Percentiles rank a stretch among this genome's conserved stretches.
phyloP scores from a whole-genome alignment of 352 stramenopile species.

The Phytopythium boreale region DNA sequence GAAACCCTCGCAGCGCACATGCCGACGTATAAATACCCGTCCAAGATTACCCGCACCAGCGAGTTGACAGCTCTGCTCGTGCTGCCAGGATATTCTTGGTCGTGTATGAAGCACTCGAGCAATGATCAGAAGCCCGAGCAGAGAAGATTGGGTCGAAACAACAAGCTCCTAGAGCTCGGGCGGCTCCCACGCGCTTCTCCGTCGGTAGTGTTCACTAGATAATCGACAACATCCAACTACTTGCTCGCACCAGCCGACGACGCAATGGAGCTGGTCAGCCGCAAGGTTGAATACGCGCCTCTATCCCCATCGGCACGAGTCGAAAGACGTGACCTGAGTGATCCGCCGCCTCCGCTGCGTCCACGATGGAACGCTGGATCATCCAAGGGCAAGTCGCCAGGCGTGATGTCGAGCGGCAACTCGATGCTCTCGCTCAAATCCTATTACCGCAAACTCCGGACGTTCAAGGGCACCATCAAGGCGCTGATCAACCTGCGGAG shows the following conservation, averaged over 20 bases:
- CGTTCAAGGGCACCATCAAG: conserved; percentile 67
- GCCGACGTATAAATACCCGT: not conserved
- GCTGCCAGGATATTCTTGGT: not conserved
- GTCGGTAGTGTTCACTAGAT: not conserved
- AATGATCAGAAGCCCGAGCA: not conserved
- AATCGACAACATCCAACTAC: not conserved
- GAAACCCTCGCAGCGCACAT: not conserved
- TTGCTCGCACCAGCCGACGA: not conserved
- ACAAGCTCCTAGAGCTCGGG: not conserved
- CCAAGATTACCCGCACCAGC: not conserved
- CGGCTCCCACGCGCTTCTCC: not conserved
- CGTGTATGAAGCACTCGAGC: not conserved
- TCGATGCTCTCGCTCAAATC: conserved; percentile 64
- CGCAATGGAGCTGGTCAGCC: conserved; percentile 2
- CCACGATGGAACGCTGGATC: conserved; percentile 25
- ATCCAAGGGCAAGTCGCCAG: conserved; percentile 3
- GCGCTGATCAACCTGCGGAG: conserved; percentile 56
- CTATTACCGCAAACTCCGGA: conserved; percentile 65
- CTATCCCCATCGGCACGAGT: not conserved
- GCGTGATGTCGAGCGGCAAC: conserved; percentile 8
- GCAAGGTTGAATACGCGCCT: conserved; percentile 1
- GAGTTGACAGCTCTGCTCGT: not conserved
- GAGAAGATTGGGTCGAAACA: not conserved
- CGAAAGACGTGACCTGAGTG: not conserved
- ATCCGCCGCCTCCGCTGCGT: conserved; percentile 1